Conservation (phyloP, 768 basidiomycete genomes). For the Psilocybe cyanescens region DNA sequence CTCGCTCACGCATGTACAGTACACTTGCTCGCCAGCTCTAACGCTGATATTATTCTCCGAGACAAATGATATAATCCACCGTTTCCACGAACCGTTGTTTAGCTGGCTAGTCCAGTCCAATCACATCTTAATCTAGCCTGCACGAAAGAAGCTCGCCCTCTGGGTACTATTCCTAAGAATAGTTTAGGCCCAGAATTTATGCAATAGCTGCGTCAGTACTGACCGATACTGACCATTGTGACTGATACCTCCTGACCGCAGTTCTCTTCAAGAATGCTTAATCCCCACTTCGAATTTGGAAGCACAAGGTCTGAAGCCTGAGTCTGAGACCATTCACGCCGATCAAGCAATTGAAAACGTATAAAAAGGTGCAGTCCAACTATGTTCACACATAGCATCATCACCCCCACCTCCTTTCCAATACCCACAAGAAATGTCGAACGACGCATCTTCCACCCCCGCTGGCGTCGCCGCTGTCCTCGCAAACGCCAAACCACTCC, state of each 20-base stretch:
- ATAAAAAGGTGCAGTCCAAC: neutral
- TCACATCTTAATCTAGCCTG: neutral
- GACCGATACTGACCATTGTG: neutral
- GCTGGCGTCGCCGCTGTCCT: conserved; percentile 16
- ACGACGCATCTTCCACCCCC: neutral
- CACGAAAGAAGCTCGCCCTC: neutral
- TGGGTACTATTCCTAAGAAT: neutral
- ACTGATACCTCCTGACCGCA: neutral
- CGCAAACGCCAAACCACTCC: conserved; percentile 11
- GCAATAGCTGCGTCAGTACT: neutral
- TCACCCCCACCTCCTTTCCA: neutral
- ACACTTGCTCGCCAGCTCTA: conserved; percentile 8
- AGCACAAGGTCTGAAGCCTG: neutral
- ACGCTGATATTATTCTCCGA: conserved; percentile 6
- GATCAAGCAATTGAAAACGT: neutral
- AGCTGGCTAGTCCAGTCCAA: neutral
- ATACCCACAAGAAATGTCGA: neutral
- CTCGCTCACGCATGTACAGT: conserved; percentile 7
- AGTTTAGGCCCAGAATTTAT: neutral
- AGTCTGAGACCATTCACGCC: neutral
- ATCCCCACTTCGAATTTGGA: neutral
- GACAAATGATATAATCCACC: conserved; percentile 1
- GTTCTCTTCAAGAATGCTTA: neutral
- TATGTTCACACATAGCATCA: neutral
- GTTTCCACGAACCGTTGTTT: neutral